These are phyloP conservation scores for Cucumis variabilis DNA, from an alignment of 331 rosid species.

Conservation along the genomic window DNA sequence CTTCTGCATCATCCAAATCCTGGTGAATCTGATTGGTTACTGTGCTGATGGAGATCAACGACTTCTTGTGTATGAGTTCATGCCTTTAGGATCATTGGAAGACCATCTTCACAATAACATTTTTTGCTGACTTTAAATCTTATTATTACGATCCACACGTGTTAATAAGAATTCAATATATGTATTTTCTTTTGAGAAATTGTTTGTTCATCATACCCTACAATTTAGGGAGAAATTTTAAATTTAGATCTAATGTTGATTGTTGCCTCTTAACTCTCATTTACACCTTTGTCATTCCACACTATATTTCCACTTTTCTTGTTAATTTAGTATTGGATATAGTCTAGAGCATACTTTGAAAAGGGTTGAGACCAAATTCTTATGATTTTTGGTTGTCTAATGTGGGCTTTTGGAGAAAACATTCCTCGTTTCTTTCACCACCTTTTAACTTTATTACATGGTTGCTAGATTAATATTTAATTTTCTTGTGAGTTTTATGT, in stretches of 20 bases:
- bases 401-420: too few relatives aligned
- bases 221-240: background rate
- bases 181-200: background rate
- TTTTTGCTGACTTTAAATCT: background rate
- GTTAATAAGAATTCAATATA: background rate
- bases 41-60: conserved; percentile 98
- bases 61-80: conserved; percentile 90
- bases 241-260: background rate
- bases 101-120: conserved; percentile 90
- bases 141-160: background rate
- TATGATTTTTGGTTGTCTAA: too few relatives aligned
- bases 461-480: too few relatives aligned
- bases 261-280: background rate
- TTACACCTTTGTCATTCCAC: background rate
- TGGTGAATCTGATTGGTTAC: conserved; percentile 85
- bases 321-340: too few relatives aligned
- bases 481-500: background rate
- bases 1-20: conserved; percentile 86
- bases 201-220: background rate
- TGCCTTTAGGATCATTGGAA: conserved; percentile 92
- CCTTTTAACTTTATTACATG: too few relatives aligned
- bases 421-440: too few relatives aligned
- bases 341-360: too few relatives aligned
- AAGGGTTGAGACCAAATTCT: too few relatives aligned
- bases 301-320: too few relatives aligned